phyloP scores from a whole-genome alignment of 441 rosid genomes.

The Eutrema salsugineum region DNA sequence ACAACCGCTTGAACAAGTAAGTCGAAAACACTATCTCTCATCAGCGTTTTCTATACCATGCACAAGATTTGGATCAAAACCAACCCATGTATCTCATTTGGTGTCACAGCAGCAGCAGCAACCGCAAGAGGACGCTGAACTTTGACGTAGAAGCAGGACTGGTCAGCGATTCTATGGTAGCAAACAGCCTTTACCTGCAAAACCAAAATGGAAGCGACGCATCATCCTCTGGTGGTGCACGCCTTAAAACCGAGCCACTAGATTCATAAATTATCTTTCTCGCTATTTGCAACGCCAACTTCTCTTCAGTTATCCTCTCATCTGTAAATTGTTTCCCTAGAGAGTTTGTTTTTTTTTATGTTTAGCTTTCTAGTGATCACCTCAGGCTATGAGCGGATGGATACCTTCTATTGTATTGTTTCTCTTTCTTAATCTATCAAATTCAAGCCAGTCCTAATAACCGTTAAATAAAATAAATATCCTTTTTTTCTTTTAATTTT shows the following conservation, averaged over 20 bases:
- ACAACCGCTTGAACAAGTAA: constrained; percentile 84
- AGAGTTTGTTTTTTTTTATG: constrained; percentile 16
- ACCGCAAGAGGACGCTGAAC: constrained; percentile 63
- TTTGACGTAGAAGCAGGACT: constrained; percentile 78
- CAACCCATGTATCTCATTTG: background rate
- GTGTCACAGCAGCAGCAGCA: constrained; percentile 41
- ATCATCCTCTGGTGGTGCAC: constrained; percentile 45
- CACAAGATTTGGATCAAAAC: background rate
- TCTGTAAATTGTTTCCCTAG: constrained; percentile 21
- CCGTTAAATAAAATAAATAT: constrained; percentile 5
- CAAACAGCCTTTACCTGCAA: constrained; percentile 72
- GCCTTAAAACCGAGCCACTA: constrained; percentile 59
- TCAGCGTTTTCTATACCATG: background rate
- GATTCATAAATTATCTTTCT: constrained; percentile 27
- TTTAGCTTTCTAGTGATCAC: constrained; percentile 31
- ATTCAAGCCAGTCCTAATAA: background rate
- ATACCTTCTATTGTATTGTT: background rate
- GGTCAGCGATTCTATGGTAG: constrained; percentile 92
- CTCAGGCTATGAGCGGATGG: constrained; percentile 21
- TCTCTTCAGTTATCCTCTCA: background rate
- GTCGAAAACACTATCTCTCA: background rate
- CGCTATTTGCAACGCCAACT: constrained; percentile 25
- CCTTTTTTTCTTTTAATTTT: background rate
- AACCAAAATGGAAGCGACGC: constrained; percentile 50
- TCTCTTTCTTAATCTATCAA: background rate